Evolutionary conservation across 1,284 basidiomycete species (phyloP).

Genomic region (Mycena sp.): DNA sequence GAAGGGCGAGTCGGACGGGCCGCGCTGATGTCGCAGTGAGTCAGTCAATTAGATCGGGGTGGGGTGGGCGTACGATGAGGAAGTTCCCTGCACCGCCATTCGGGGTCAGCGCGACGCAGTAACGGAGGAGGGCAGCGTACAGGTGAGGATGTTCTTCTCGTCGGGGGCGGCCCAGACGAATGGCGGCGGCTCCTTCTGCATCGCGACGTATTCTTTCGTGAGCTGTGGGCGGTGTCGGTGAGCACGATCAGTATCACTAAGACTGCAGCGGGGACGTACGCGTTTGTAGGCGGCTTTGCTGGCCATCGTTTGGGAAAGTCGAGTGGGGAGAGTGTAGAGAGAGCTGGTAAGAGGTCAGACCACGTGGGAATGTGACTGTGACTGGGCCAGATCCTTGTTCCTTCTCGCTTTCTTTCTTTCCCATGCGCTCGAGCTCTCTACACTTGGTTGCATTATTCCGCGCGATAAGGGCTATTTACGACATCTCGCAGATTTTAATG

Average conservation of each 20-base stretch:
- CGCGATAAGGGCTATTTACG: too few relatives aligned
- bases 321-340: neutral
- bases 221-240: slow-evolving; percentile 59
- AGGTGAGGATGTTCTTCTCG: slow-evolving; percentile 94
- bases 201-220: slow-evolving; percentile 89
- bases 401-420: too few relatives aligned
- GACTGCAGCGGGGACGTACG: slow-evolving; percentile 57
- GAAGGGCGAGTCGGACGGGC: slow-evolving; percentile 92
- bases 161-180: slow-evolving; percentile 95
- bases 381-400: too few relatives aligned
- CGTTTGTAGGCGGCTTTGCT: slow-evolving; percentile 87
- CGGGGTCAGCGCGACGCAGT: slow-evolving; percentile 24
- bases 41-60: neutral
- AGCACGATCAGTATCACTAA: slow-evolving; percentile 14
- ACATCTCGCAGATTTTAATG: too few relatives aligned
- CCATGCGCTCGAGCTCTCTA: too few relatives aligned
- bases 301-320: slow-evolving; percentile 60
- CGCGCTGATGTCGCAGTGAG: slow-evolving; percentile 63
- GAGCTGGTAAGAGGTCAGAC: slow-evolving; percentile 4
- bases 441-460: too few relatives aligned
- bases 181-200: slow-evolving; percentile 94
- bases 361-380: too few relatives aligned
- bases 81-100: slow-evolving; percentile 77
- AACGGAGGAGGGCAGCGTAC: slow-evolving; percentile 54
- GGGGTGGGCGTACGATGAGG: slow-evolving; percentile 72